These are phyloP conservation scores for Suillus discolor DNA, from an alignment of 768 basidiomycete species.

Conservation along the genomic window DNA sequence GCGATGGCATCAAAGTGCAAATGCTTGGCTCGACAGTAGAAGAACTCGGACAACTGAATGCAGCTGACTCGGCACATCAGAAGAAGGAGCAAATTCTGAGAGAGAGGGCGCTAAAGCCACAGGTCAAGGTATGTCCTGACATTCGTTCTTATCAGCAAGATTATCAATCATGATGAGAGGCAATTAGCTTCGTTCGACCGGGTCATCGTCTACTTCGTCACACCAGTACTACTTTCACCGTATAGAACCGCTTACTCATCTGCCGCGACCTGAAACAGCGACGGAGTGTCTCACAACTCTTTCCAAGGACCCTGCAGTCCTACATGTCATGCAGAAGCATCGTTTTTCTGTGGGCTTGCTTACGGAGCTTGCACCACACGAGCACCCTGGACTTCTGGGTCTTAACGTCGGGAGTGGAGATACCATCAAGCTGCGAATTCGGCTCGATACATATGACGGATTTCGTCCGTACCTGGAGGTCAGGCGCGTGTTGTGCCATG, in stretches of 20 bases:
- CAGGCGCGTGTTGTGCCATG: slow-evolving; percentile 73
- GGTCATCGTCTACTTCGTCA: slow-evolving; percentile 35
- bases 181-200: slow-evolving; percentile 60
- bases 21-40: slow-evolving; percentile 66
- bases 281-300: slow-evolving; percentile 55
- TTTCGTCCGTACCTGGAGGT: slow-evolving; percentile 68
- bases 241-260: slow-evolving; percentile 60
- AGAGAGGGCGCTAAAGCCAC: slow-evolving; percentile 58
- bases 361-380: slow-evolving; percentile 80
- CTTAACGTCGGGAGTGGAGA: slow-evolving; percentile 66
- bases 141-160: background rate
- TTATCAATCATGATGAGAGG: background rate
- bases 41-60: slow-evolving; percentile 57
- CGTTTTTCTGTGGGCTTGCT: slow-evolving; percentile 66
- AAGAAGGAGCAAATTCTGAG: slow-evolving; percentile 58
- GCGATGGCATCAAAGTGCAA: slow-evolving; percentile 66
- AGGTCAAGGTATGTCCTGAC: slow-evolving; percentile 50
- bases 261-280: slow-evolving; percentile 65
- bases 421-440: slow-evolving; percentile 65
- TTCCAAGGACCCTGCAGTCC: slow-evolving; percentile 70
- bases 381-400: slow-evolving; percentile 69
- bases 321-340: slow-evolving; percentile 71
- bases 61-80: slow-evolving; percentile 58
- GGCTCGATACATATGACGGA: slow-evolving; percentile 74
- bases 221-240: slow-evolving; percentile 64